Evolutionary conservation across 2,329 filamentous ascomycete species (phyloP).

Genomic region (Grosmannia clavigera): DNA sequence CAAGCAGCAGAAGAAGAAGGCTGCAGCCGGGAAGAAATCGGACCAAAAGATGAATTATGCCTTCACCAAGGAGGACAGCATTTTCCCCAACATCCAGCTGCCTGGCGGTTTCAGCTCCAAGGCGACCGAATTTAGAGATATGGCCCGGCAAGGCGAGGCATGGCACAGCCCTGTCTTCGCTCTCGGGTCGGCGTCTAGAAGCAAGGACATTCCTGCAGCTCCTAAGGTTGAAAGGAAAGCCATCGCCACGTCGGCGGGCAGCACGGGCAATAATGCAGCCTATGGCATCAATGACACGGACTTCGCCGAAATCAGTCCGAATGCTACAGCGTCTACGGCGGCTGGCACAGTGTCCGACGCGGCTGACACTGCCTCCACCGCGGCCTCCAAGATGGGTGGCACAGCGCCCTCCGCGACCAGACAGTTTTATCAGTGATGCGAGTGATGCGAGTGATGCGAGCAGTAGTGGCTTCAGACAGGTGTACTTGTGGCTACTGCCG

Average conservation of each 20-base stretch:
- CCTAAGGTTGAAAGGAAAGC: conserved; percentile 37
- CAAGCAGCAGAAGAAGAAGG: conserved; percentile 61
- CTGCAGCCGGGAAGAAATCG: not conserved
- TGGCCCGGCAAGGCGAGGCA: conserved; percentile 75
- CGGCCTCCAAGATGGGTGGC: not conserved
- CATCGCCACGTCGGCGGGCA: conserved; percentile 6
- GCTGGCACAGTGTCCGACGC: not conserved
- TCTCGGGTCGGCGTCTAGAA: conserved; percentile 65
- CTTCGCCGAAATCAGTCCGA: not conserved
- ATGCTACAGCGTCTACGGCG: conserved; percentile 8
- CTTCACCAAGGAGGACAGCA: conserved; percentile 78
- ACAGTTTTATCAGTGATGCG: not conserved
- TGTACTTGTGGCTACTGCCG: too few relatives aligned
- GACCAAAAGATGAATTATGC: conserved; percentile 65
- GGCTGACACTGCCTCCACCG: not conserved
- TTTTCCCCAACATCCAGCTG: conserved; percentile 75
- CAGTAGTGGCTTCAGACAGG: too few relatives aligned
- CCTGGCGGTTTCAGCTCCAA: conserved; percentile 85
- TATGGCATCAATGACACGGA: not conserved
- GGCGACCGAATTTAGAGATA: conserved; percentile 84
- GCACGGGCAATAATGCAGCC: conserved; percentile 11
- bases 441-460: not conserved
- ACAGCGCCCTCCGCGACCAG: not conserved
- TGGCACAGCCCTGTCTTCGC: conserved; percentile 95
- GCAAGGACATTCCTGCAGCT: conserved; percentile 54